Evolutionary conservation across 2,329 filamentous ascomycete genomes (phyloP).

Genomic region (Bipolaris victoriae): DNA sequence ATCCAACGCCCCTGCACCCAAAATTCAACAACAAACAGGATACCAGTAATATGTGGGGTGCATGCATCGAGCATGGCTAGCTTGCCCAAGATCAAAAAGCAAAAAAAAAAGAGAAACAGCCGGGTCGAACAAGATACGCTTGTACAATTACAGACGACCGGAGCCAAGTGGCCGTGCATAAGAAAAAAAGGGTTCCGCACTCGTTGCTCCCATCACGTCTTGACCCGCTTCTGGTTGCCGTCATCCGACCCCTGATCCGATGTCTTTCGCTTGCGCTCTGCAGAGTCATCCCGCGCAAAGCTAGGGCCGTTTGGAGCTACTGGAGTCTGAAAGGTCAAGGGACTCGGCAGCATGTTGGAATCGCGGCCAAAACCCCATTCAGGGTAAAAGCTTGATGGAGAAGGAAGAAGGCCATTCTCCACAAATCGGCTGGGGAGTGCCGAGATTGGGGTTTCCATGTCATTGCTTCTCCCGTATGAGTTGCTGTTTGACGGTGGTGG

Average conservation of each 20-base stretch:
- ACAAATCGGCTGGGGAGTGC: constrained; percentile 92
- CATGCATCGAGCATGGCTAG: constrained; percentile 20
- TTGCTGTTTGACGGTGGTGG: constrained; percentile 70
- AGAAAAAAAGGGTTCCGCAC: not conserved
- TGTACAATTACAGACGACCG: constrained; percentile 20
- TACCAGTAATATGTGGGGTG: constrained; percentile 2
- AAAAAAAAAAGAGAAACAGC: constrained; percentile 7
- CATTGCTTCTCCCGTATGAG: constrained; percentile 46
- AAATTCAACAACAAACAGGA: constrained; percentile 18
- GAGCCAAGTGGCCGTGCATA: not conserved
- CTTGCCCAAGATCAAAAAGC: not conserved
- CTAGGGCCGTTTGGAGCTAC: constrained; percentile 53
- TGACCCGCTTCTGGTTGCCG: constrained; percentile 46
- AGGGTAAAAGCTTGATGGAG: constrained; percentile 88
- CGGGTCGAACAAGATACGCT: constrained; percentile 9
- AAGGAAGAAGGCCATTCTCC: constrained; percentile 83
- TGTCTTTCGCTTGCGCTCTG: constrained; percentile 50
- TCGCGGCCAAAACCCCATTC: constrained; percentile 85
- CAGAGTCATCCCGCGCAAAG: constrained; percentile 52
- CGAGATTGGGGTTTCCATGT: constrained; percentile 83
- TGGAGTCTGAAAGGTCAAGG: constrained; percentile 90
- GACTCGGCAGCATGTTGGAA: constrained; percentile 87
- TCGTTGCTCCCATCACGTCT: constrained; percentile 31
- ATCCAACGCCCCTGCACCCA: constrained; percentile 34
- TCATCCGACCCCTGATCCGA: constrained; percentile 48